Percentiles rank a stretch among this genome's conserved stretches.
These are phyloP conservation scores for Leccinum solheimii DNA, from an alignment of 1,284 basidiomycete species.

Conservation along the genomic window DNA sequence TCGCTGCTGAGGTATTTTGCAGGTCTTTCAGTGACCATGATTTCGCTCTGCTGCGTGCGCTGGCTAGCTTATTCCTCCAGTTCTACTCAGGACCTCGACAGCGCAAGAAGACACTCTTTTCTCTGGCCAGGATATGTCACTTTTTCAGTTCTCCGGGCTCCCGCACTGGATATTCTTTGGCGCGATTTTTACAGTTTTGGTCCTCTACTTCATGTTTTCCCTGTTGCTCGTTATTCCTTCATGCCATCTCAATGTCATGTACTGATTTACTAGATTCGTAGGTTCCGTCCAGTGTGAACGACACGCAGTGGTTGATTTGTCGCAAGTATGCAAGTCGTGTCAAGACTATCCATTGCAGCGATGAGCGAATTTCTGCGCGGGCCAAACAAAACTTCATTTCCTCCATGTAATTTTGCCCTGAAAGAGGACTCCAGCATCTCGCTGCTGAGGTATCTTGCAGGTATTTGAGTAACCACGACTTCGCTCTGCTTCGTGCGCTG, in stretches of 20 bases:
- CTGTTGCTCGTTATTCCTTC: constrained; percentile 7
- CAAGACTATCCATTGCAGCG: constrained; percentile 9
- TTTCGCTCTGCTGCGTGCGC: constrained; percentile 9
- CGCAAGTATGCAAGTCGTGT: constrained; percentile 20
- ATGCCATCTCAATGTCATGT: not conserved
- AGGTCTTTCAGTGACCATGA: constrained; percentile 6
- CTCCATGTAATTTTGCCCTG: constrained; percentile 3
- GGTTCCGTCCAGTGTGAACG: not conserved
- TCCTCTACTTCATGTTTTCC: constrained; percentile 12
- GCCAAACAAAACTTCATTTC: not conserved
- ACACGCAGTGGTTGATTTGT: constrained; percentile 16
- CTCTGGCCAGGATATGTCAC: constrained; percentile 19
- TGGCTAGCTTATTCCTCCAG: constrained; percentile 3
- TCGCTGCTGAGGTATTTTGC: constrained; percentile 14
- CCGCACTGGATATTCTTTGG: constrained; percentile 22
- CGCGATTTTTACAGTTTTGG: constrained; percentile 10
- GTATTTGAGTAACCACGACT: constrained; percentile 10
- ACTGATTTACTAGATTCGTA: constrained; percentile 1
- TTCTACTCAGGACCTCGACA: not conserved
- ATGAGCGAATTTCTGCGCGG: not conserved
- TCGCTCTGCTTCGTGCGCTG: constrained; percentile 9
- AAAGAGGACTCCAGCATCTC: constrained; percentile 9
- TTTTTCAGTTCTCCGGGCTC: constrained; percentile 16
- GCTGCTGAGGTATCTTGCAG: constrained; percentile 13
- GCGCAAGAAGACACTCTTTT: constrained; percentile 12